phyloP scores from a whole-genome alignment of 441 rosid species.

The Brassica hybrid region DNA sequence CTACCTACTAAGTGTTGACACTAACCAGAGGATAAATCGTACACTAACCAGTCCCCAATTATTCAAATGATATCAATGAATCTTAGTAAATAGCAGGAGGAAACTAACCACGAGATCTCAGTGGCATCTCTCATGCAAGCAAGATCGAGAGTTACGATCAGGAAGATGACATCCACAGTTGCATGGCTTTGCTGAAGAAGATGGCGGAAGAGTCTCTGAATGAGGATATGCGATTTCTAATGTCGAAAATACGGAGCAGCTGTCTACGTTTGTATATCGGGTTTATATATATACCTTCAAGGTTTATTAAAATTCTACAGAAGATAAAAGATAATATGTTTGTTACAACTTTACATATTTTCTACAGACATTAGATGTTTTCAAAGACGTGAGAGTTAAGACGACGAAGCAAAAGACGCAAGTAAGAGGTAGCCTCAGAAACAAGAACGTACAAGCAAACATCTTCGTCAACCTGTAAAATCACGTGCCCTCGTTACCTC shows the following conservation, averaged over 20 bases:
- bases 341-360: too few species aligned
- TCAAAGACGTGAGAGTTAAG: background rate
- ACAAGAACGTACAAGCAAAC: slow-evolving; percentile 13
- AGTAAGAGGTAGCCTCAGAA: background rate
- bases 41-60: background rate
- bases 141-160: too few species aligned
- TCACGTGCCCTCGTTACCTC: slow-evolving; percentile 9
- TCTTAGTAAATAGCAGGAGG: background rate
- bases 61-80: background rate
- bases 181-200: background rate
- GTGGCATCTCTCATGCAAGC: background rate
- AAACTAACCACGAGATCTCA: background rate
- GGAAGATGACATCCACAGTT: too few species aligned
- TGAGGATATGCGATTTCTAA: background rate
- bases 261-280: too few species aligned
- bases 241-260: too few species aligned
- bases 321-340: too few species aligned
- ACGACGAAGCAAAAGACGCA: background rate
- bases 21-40: background rate
- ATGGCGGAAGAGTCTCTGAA: background rate
- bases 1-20: background rate
- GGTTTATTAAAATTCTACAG: too few species aligned
- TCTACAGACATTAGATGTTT: too few species aligned
- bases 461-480: background rate
- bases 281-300: too few species aligned